These are phyloP conservation scores for Ascosphaera apis DNA, from an alignment of 2,329 filamentous ascomycete species.

Conservation along the genomic window DNA sequence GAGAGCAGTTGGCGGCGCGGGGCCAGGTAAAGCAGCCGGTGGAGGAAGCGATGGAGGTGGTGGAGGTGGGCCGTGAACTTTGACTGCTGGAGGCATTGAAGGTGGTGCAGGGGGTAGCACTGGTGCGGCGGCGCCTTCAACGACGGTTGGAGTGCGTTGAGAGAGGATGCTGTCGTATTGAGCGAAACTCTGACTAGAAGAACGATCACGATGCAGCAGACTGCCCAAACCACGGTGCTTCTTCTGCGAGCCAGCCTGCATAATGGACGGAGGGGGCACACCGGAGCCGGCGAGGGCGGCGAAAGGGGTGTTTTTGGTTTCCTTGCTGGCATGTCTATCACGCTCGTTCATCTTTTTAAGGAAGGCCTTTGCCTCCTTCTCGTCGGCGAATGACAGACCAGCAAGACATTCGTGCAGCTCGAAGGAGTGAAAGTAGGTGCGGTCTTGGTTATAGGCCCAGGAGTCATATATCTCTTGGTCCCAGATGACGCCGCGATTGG, in stretches of 20 bases:
- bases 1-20: slow-evolving; percentile 23
- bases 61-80: slow-evolving; percentile 9
- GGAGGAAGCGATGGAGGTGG: slow-evolving; percentile 15
- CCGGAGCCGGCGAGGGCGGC: slow-evolving; percentile 25
- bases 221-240: slow-evolving; percentile 29
- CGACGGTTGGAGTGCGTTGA: no score
- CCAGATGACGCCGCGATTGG: slow-evolving; percentile 72
- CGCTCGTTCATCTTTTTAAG: slow-evolving; percentile 93
- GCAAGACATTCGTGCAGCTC: slow-evolving; percentile 84
- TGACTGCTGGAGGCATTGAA: slow-evolving; percentile 22
- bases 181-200: no score
- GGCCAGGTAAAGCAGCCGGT: slow-evolving; percentile 7
- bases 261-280: slow-evolving; percentile 19
- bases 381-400: slow-evolving; percentile 77
- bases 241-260: slow-evolving; percentile 22
- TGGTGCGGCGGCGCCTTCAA: slow-evolving; percentile 17
- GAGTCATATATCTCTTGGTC: slow-evolving; percentile 95
- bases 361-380: slow-evolving; percentile 93
- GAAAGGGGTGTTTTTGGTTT: slow-evolving; percentile 59
- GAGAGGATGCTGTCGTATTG: no score
- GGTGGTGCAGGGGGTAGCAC: slow-evolving; percentile 19
- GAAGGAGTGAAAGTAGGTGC: slow-evolving; percentile 94
- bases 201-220: slow-evolving; percentile 26
- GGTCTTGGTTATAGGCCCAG: slow-evolving; percentile 88
- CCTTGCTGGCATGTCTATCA: slow-evolving; percentile 86